A percentile compares a stretch with the other conserved stretches of the same genome.
These are phyloP conservation scores for Deinandra increscens DNA, from an alignment of 129 eudicot species.

Conservation along the genomic window DNA sequence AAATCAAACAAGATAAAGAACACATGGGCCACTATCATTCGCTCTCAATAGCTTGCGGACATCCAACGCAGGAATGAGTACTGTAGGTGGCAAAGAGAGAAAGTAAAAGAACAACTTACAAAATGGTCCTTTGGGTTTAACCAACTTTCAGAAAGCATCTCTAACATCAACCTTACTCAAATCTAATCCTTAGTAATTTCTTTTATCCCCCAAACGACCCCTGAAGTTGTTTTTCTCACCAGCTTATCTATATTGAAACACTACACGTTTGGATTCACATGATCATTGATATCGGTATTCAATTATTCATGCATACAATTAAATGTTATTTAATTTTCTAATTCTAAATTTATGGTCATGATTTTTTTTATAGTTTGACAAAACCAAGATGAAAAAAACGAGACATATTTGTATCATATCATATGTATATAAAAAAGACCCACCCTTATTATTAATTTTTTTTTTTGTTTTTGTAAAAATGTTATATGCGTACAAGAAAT, in stretches of 20 bases:
- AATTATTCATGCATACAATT: background rate
- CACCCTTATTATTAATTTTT: background rate
- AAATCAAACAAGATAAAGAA: background rate
- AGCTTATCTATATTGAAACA: background rate
- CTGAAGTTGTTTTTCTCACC: background rate
- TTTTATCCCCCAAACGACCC: background rate
- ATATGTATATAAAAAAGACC: background rate
- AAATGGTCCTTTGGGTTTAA: background rate
- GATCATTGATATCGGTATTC: background rate
- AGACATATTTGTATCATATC: background rate
- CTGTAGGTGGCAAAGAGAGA: conserved; percentile 24
- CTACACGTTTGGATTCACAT: background rate
- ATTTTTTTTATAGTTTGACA: no score
- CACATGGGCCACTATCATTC: background rate
- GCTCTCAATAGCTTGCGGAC: conserved; percentile 3
- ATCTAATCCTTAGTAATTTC: background rate
- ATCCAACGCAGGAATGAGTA: conserved; percentile 34
- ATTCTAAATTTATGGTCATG: background rate
- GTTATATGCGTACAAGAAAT: background rate
- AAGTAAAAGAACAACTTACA: background rate
- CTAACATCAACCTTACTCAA: background rate
- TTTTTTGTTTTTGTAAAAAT: background rate
- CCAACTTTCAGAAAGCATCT: background rate
- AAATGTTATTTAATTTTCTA: background rate
- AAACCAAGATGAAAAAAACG: background rate